Evolutionary conservation across 1,139 yeast species (phyloP), one percentile per base, ranked within the genome.

Genomic region (Entelexis sorbosivorans): DNA sequence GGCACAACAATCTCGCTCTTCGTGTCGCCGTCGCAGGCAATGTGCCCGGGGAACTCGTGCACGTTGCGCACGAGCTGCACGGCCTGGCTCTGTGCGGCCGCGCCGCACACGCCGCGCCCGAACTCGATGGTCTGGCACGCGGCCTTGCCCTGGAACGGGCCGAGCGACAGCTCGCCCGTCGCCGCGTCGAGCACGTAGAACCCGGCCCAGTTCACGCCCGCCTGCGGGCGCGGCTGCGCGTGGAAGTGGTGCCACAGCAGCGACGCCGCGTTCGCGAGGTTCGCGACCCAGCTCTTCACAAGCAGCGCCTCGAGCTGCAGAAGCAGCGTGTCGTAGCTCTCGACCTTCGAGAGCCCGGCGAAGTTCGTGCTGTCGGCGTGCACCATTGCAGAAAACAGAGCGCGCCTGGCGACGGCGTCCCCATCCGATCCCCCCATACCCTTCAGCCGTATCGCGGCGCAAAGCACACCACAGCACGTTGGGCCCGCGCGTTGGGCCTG

Each of bases 11-110:
- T 84, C 64, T 91, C 98, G 65, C 95, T 83, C 56, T 82, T 75
- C 0, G 97, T 89, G 53, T 81, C 95, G 1, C 96, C 95, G 68
- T 91, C 98, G 66, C 98, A 91, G 0, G 97, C 97, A 59, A 91
- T 91, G 64, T 91, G 97, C 1, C 95, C 95, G 0, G 95, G 95
- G 60, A 78, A 88, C 58, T 75, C 64, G 26, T 82, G 73, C 2
- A 89, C 97, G 65, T 91, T 76, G 0, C 74, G 71, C 9, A 91
- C 96, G 11, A 87, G 64, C 64, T 86, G 95, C 0, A 95, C 82
- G 49, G 66, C 50, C 52, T 67, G 65, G 0, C 71, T 59, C 0
- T 64, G 56, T 0, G 95, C 95, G 1, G 95, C 95, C 1, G 77
- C 71, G 7, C 98, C 97, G 68, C 97, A 91, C 0, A 91, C 97